phyloP scores from a whole-genome alignment of 2,329 filamentous ascomycete species.

The Penicillium concentricum region DNA sequence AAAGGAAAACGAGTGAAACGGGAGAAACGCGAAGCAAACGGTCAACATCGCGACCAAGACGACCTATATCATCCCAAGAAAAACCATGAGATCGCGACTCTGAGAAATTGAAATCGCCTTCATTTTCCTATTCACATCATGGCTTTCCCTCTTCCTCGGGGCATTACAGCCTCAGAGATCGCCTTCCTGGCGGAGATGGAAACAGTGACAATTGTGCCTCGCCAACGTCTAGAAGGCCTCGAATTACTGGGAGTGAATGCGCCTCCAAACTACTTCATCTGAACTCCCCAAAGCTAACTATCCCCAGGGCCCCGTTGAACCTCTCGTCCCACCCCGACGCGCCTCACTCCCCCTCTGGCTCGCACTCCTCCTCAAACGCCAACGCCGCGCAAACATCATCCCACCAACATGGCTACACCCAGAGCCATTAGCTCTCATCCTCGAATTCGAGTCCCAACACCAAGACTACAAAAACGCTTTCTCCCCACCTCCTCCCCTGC shows the following conservation, averaged over 20 bases:
- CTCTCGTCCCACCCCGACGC: conserved; percentile 77
- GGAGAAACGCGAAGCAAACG: background rate
- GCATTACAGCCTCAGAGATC: conserved; percentile 81
- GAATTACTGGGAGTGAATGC: conserved; percentile 73
- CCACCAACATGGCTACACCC: conserved; percentile 86
- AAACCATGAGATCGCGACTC: background rate
- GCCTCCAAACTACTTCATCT: background rate
- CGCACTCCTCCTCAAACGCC: conserved; percentile 88
- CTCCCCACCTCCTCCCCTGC: conserved; percentile 71
- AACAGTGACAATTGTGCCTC: conserved; percentile 85
- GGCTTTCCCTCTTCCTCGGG: conserved; percentile 62
- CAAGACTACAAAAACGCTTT: conserved; percentile 64
- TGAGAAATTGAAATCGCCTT: background rate
- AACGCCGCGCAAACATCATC: conserved; percentile 88
- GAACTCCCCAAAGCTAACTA: background rate
- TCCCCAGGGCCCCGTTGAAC: conserved; percentile 70
- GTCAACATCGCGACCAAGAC: background rate
- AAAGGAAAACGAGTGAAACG: background rate
- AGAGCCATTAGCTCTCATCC: conserved; percentile 70
- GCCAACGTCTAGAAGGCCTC: conserved; percentile 83
- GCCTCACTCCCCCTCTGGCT: conserved; percentile 86
- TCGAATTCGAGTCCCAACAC: conserved; percentile 75
- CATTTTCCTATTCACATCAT: conserved; percentile 38
- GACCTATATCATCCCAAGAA: background rate
- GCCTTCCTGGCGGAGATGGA: conserved; percentile 98